Conservation (phyloP, 257 asterid genomes). For the Solanum ossicruentum region DNA sequence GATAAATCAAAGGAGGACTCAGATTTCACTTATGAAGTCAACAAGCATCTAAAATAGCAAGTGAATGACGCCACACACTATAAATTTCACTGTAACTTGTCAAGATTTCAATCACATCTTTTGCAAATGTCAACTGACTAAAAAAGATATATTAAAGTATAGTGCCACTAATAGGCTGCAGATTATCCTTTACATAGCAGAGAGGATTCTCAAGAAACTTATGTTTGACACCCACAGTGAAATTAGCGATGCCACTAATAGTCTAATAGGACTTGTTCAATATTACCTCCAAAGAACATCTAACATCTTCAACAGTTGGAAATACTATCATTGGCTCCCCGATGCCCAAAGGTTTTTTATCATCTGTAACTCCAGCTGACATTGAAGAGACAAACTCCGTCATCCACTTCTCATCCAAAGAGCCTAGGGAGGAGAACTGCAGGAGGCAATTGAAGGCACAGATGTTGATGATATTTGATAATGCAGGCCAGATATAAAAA, state of each 20-base stretch:
- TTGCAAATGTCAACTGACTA: background rate
- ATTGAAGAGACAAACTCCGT: slow-evolving; percentile 67
- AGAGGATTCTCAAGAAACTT: background rate
- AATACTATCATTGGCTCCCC: slow-evolving; percentile 80
- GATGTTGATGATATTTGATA: background rate
- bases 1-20: background rate
- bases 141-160: background rate
- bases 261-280: background rate
- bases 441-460: slow-evolving; percentile 3
- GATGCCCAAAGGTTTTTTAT: slow-evolving; percentile 60
- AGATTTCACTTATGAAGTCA: background rate
- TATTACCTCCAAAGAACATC: slow-evolving; percentile 84
- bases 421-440: slow-evolving; percentile 92
- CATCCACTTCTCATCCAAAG: slow-evolving; percentile 99
- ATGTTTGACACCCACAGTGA: background rate
- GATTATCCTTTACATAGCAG: background rate
- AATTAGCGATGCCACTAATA: background rate
- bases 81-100: background rate
- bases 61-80: background rate
- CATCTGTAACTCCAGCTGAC: slow-evolving; percentile 75
- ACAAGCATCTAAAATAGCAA: background rate
- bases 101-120: background rate
- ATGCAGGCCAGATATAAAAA: background rate
- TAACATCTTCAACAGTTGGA: slow-evolving; percentile 90
- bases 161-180: background rate